Evolutionary conservation across 306 rosid species (phyloP), one percentile per base, ranked within the genome.

Genomic region (Dryas alaskensis): DNA sequence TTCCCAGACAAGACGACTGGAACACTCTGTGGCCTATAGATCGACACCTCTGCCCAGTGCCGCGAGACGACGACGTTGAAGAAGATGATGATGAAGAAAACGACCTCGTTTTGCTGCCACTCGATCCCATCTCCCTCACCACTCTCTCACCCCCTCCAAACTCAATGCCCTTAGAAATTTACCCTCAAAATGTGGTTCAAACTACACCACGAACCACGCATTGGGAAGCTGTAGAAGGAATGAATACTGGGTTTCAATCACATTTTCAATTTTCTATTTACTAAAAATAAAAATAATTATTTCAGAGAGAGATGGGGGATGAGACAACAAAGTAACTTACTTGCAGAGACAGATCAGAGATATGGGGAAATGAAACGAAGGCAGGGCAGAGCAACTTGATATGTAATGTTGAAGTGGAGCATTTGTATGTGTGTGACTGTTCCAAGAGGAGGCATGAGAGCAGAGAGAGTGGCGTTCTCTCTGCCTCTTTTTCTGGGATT

Each of bases 1-100:
- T 79, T 80, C 93, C 87, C 3, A 93, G 81, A 81, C 98, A 93
- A 78, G 89, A 83, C 17, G 92, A 91, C 42, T 77, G 89, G 73
- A 89, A 87, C 47, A 91, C 84, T 73, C 87, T 69, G 50, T 40
- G 86, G 46, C 86, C 76, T 62, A 75, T 89, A 58, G 89, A 85
- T 86, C 92, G 87, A 70, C 78, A 73, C 77, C 88, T 81, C 19
- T 76, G 64, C 62, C 55, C 65, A 71, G 83, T 80, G 1, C 87
- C 85, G 8, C 39, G 50, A 37, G 67, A n/a, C 37, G 60, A 73
- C 14, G 48, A 8, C 55, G 14, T 45, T 39, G 82, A 48, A 27
- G 79, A 40, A 7, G 86, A 65, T 7, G 87, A 78, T 62, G 89
- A 82, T 0, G 91, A 69, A 9, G 92, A 31, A 31, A 31, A 42